A percentile compares a stretch with the other conserved stretches of the same genome.
These are phyloP conservation scores for Stenogyne calaminthoides DNA, from an alignment of 305 asterid genomes.

Conservation along the genomic window DNA sequence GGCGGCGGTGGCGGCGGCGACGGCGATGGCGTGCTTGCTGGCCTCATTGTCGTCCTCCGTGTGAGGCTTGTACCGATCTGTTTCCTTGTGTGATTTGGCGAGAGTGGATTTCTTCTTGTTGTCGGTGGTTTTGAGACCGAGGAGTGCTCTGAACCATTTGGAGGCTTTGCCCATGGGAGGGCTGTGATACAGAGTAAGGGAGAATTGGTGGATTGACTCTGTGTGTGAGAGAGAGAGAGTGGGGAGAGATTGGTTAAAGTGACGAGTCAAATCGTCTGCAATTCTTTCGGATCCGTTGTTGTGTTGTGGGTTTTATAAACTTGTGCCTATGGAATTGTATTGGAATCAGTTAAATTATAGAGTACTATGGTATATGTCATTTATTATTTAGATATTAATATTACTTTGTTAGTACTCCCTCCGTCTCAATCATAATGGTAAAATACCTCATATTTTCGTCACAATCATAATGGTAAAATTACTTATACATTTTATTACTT, in stretches of 20 bases:
- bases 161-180: conserved; percentile 68
- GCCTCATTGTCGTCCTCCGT: conserved; percentile 32
- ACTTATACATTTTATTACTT: too few relatives aligned
- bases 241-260: conserved; percentile 5
- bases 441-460: too few relatives aligned
- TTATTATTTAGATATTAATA: too few relatives aligned
- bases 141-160: conserved; percentile 71
- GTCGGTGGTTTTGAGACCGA: conserved; percentile 36
- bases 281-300: conserved; percentile 17
- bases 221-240: background rate
- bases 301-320: conserved; percentile 17
- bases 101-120: conserved; percentile 65
- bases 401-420: too few relatives aligned
- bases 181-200: background rate
- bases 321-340: background rate
- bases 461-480: too few relatives aligned
- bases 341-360: background rate
- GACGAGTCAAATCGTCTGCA: conserved; percentile 25
- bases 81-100: conserved; percentile 43
- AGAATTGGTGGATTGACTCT: background rate
- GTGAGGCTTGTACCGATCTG: conserved; percentile 22
- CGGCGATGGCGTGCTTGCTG: conserved; percentile 64
- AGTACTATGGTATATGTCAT: too few relatives aligned
- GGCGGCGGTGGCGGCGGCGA: conserved; percentile 74
- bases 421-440: too few relatives aligned